These are phyloP conservation scores for Komagataella phaffii DNA, from an alignment of 805 yeast species.

Conservation along the genomic window DNA sequence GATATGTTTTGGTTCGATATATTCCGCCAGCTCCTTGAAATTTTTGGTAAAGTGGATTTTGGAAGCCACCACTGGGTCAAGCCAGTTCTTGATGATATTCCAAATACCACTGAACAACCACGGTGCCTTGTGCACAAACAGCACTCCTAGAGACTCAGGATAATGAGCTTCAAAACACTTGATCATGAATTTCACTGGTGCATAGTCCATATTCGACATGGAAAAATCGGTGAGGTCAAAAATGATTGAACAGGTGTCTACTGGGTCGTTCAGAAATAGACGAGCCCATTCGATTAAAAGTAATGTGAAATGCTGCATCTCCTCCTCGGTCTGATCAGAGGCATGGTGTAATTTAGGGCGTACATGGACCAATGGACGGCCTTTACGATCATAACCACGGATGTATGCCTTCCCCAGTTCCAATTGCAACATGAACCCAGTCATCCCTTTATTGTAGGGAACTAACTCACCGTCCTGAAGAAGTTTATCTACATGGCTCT, in stretches of 20 bases:
- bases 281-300: constrained; percentile 74
- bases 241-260: constrained; percentile 69
- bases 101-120: constrained; percentile 94
- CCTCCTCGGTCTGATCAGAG: constrained; percentile 52
- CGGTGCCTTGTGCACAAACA: constrained; percentile 88
- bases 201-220: constrained; percentile 85
- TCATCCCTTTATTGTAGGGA: constrained; percentile 27
- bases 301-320: constrained; percentile 64
- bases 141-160: constrained; percentile 81
- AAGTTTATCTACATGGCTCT: constrained; percentile 45
- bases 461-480: constrained; percentile 62
- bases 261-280: constrained; percentile 56
- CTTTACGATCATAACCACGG: constrained; percentile 57
- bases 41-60: constrained; percentile 76
- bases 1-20: constrained; percentile 43
- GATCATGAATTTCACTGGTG: constrained; percentile 81
- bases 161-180: constrained; percentile 90
- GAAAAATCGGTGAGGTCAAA: constrained; percentile 84
- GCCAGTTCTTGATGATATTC: constrained; percentile 86
- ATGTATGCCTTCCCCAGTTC: constrained; percentile 59
- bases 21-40: constrained; percentile 50
- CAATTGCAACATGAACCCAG: constrained; percentile 41
- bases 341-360: constrained; percentile 70
- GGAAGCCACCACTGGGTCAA: constrained; percentile 92
- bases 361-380: constrained; percentile 72